Evolutionary conservation across 352 stramenopile species (phyloP).

Genomic region (Paralagenidium karlingii): DNA sequence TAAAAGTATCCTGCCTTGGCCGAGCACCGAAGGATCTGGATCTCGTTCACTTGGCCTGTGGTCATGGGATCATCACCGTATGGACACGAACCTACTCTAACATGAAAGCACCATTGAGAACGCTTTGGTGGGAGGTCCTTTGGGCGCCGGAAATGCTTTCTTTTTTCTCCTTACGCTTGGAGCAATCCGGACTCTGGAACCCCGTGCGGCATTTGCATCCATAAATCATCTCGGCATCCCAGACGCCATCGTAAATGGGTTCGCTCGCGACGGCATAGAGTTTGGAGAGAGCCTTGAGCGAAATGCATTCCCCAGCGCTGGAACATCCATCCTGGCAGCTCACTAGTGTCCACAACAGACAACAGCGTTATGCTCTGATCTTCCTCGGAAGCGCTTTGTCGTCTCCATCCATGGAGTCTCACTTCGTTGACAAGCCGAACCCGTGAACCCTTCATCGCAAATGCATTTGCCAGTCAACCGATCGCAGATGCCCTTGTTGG

Average conservation of each 20-base stretch:
- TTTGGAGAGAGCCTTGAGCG: conserved; percentile 40
- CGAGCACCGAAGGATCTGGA: conserved; percentile 72
- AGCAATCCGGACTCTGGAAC: conserved; percentile 77
- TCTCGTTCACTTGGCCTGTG: conserved; percentile 69
- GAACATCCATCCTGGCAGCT: conserved; percentile 25
- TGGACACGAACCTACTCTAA: conserved; percentile 68
- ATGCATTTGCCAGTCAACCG: conserved; percentile 26
- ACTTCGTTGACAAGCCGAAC: conserved; percentile 54
- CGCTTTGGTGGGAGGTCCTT: too few relatives aligned
- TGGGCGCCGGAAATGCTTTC: too few relatives aligned
- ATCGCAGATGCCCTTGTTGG: conserved; percentile 60
- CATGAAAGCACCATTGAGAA: too few relatives aligned
- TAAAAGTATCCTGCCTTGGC: conserved; percentile 41
- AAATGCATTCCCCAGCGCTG: conserved; percentile 44
- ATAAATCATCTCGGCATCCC: conserved; percentile 72
- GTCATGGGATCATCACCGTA: conserved; percentile 82
- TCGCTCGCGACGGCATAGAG: conserved; percentile 28
- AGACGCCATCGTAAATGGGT: conserved; percentile 29
- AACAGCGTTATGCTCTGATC: not conserved
- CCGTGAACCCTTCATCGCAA: conserved; percentile 59
- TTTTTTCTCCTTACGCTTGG: conserved; percentile 24
- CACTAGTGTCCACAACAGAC: conserved; percentile 17
- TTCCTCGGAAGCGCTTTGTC: not conserved
- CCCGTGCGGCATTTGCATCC: conserved; percentile 82
- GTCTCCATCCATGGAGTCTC: too few relatives aligned